Evolutionary conservation across 2,329 filamentous ascomycete genomes (phyloP), one percentile per base, ranked within the genome.

Genomic region (Epichloe amarillans): DNA sequence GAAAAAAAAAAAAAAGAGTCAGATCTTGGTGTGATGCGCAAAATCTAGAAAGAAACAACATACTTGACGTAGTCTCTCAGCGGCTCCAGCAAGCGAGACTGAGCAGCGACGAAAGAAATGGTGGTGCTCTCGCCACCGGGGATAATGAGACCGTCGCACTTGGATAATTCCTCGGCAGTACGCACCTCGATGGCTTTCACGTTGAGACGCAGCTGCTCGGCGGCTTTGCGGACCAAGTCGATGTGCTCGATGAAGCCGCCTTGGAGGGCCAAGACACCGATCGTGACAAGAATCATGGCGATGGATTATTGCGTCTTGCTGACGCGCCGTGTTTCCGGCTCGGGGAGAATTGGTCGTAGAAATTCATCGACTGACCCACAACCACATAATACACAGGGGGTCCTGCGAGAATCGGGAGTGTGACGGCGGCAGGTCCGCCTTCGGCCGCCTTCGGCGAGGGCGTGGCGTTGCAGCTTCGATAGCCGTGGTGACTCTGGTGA

Each of bases 61-160:
- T 70, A 91, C 83, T 95, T 95, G 62, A 97, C 90, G 67, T 95
- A 98, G 35, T 90, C 78, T 49, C 88, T 74, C 54, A 98, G 69
- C 3, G 89, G 89, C 59, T 94, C 88, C 50, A 98, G 70, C 37
- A 98, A 70, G 15, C 84, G 83, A 0, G 86, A 88, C 56, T 90
- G 79, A 21, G 82, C 81, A 3, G 93, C 93, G 15, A 96, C 86
- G 33, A 96, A 77, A 11, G 88, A 88, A 58, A 98, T 94, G 3
- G 91, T 84, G 1, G 93, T 97, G 69, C 88, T 95, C 68, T 98
- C 93, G 54, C 93, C 93, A 49, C 93, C 93, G 3, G 93, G 93
- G 45, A 98, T 81, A 62, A 98, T 81, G 42, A 98, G 76, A 26
- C 82, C 91, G 66, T 91, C 81, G 69, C 90, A 97, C 58, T 64